These are phyloP conservation scores for Talaromyces sp. DNA, from an alignment of 2,329 filamentous ascomycete species.

Conservation along the genomic window DNA sequence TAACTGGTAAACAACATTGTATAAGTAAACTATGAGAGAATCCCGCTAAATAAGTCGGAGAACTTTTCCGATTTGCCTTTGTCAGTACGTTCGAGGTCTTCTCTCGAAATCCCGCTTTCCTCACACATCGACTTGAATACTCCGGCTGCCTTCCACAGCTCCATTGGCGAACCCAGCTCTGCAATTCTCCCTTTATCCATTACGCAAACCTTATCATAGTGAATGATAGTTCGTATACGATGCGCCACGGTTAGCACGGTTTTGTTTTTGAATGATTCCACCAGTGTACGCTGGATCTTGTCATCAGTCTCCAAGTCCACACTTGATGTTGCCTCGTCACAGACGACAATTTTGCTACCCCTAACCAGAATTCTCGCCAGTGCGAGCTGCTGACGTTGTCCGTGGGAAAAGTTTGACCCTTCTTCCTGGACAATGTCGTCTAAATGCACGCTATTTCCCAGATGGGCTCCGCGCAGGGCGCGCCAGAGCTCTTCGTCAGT, in stretches of 20 bases:
- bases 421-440: slow-evolving; percentile 39
- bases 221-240: slow-evolving; percentile 68
- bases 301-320: slow-evolving; percentile 72
- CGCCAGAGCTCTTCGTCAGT: slow-evolving; percentile 67
- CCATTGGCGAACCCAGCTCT: slow-evolving; percentile 14
- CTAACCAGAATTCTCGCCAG: slow-evolving; percentile 69
- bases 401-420: slow-evolving; percentile 71
- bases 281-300: slow-evolving; percentile 68
- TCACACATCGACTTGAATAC: slow-evolving; percentile 19
- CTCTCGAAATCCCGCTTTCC: slow-evolving; percentile 14
- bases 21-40: background rate
- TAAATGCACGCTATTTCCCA: slow-evolving; percentile 36
- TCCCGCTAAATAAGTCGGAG: background rate
- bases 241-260: slow-evolving; percentile 72
- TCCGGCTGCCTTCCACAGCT: slow-evolving; percentile 12
- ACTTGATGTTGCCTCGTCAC: slow-evolving; percentile 72
- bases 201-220: slow-evolving; percentile 70
- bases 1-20: background rate
- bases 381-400: slow-evolving; percentile 73
- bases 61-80: background rate
- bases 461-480: slow-evolving; percentile 67
- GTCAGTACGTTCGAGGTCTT: background rate
- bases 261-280: slow-evolving; percentile 61
- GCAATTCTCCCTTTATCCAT: slow-evolving; percentile 35
- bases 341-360: slow-evolving; percentile 69